Conservation (phyloP, 495 filamentous ascomycete species). For the Apodospora peruviana region DNA sequence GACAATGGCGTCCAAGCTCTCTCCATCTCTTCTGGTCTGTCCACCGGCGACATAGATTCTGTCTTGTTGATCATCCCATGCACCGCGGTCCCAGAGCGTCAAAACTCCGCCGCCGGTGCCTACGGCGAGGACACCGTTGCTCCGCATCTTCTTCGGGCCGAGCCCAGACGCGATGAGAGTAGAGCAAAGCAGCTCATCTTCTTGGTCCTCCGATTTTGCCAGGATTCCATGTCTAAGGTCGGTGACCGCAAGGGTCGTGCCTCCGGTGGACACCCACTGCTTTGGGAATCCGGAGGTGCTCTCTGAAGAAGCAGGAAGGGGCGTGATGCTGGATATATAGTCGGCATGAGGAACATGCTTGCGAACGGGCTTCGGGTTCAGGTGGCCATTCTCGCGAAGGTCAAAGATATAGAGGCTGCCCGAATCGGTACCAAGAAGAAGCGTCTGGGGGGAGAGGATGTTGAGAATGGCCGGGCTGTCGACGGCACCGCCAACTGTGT, state of each 20-base stretch:
- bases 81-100: constrained; percentile 87
- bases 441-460: constrained; percentile 75
- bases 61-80: constrained; percentile 93
- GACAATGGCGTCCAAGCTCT: constrained; percentile 67
- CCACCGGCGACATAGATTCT: constrained; percentile 65
- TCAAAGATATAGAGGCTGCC: constrained; percentile 87
- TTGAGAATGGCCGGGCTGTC: constrained; percentile 77
- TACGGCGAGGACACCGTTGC: constrained; percentile 71
- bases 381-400: constrained; percentile 61
- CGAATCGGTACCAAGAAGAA: constrained; percentile 86
- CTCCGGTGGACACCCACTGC: constrained; percentile 89
- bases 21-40: constrained; percentile 52
- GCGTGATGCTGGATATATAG: constrained; percentile 84
- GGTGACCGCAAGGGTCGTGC: constrained; percentile 80
- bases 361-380: constrained; percentile 60
- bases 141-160: constrained; percentile 50
- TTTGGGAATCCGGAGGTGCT: constrained; percentile 82
- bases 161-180: constrained; percentile 64
- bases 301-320: constrained; percentile 68
- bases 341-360: constrained; percentile 84
- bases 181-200: constrained; percentile 82
- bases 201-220: constrained; percentile 84
- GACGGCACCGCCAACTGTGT: constrained; percentile 22
- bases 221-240: constrained; percentile 80
- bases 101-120: constrained; percentile 75